Conservation (phyloP, 345 rosid genomes). For the Clausena lansium region DNA sequence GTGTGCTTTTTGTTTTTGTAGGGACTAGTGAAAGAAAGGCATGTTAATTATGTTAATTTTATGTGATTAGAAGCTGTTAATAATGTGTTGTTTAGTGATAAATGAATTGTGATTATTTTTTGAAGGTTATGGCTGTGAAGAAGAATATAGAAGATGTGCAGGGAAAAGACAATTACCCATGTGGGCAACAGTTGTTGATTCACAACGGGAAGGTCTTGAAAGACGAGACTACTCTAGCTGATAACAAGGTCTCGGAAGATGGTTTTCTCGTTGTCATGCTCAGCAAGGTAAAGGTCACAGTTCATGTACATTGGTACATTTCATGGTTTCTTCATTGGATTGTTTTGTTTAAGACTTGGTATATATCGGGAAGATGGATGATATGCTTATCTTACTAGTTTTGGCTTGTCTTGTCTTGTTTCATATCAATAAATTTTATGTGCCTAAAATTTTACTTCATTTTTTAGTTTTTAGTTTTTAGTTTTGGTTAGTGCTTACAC, state of each 20-base stretch:
- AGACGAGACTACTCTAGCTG: constrained; percentile 85
- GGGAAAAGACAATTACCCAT: constrained; percentile 95
- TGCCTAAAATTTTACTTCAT: not conserved
- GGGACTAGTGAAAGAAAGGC: not conserved
- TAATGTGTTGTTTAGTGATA: not conserved
- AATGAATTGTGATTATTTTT: not conserved
- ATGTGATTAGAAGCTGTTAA: not conserved
- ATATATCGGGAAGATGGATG: not conserved
- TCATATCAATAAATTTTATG: not conserved
- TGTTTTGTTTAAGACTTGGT: not conserved
- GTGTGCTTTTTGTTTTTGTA: not conserved
- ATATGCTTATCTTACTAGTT: not conserved
- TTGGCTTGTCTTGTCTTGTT: not conserved
- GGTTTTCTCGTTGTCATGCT: constrained; percentile 99
- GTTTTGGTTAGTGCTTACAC: not conserved
- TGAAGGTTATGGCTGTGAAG: constrained; percentile 92
- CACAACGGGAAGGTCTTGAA: constrained; percentile 98
- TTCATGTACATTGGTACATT: not conserved
- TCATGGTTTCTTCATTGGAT: not conserved
- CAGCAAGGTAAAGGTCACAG: constrained; percentile 66
- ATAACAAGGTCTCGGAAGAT: constrained; percentile 84
- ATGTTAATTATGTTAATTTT: not conserved
- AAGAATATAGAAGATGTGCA: constrained; percentile 92
- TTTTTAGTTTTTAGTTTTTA: not conserved
- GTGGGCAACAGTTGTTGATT: constrained; percentile 89